Evolutionary conservation across 2,329 filamentous ascomycete species (phyloP).

Genomic region (Hortaea sp.): DNA sequence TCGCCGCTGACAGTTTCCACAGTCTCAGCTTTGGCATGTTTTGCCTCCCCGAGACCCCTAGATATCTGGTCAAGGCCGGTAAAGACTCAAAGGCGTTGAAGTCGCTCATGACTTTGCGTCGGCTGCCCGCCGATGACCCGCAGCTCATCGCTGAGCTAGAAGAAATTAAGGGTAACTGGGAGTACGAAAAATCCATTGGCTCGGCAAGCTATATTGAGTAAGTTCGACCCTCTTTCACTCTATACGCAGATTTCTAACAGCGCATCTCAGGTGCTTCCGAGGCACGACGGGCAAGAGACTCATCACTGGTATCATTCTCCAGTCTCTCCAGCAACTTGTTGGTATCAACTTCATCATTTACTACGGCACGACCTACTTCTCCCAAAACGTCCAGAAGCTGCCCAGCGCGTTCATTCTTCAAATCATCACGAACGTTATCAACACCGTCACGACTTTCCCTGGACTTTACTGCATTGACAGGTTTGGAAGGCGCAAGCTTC

Average conservation of each 20-base stretch:
- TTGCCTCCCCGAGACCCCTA: conserved; percentile 26
- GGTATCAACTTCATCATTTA: conserved; percentile 55
- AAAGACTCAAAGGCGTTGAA: conserved; percentile 23
- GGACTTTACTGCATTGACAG: conserved; percentile 58
- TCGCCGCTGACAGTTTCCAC: too few relatives aligned
- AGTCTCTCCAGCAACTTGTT: conserved; percentile 70
- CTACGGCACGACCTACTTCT: conserved; percentile 63
- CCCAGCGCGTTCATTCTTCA: conserved; percentile 41
- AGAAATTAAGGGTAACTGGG: conserved; percentile 81
- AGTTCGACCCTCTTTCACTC: too few relatives aligned
- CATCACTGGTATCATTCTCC: conserved; percentile 61
- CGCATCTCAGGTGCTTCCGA: conserved; percentile 44
- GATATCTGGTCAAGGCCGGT: conserved; percentile 26
- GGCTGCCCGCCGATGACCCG: conserved; percentile 58
- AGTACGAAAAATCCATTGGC: conserved; percentile 62
- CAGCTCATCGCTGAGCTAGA: conserved; percentile 53
- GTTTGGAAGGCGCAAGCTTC: conserved; percentile 62
- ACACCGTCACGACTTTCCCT: conserved; percentile 64
- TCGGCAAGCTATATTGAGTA: conserved; percentile 50
- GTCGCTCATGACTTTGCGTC: conserved; percentile 52
- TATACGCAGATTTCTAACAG: conserved; percentile 40
- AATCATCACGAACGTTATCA: conserved; percentile 62
- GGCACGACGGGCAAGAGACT: conserved; percentile 56
- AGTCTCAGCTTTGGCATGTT: conserved; percentile 37
- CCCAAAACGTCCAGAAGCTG: conserved; percentile 18